Base-by-base conservation (phyloP, 352 stramenopile genomes). In the Thalassiosira sp. region DNA sequence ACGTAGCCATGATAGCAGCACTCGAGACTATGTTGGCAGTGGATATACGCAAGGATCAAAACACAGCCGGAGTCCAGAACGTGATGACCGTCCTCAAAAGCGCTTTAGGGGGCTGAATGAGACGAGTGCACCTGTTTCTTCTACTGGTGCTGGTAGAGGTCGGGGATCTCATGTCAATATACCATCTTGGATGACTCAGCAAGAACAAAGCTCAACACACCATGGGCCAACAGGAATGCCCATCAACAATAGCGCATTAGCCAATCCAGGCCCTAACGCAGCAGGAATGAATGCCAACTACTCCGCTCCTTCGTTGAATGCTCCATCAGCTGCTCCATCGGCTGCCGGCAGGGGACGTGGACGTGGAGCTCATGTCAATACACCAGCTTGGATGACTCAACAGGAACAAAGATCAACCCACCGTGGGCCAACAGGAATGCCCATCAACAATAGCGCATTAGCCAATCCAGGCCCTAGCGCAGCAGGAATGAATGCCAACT, bases 61-160 rank as follows among this genome's bases (percentile, higher is more conserved):
- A 25, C 45, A 20, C 2, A 33, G 56, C 22, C 35, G 37, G 16
- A 56, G 33, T 35, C 22, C 20, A 27, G 71, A 79, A 13, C 42
- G 25, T 28, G 46, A 80, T 33, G 56, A 67, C 24, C 71, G 33
- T 37, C 70, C 70, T 53, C 25, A 67, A 52, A 80, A 80, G 58
- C 27, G 49, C 0, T 64, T 35, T 20, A 52, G 37, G 37, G 18
- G 31, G 16, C 7, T 49, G 28, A 48, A 57, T 45, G 37, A 56
- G 37, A 33, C 37, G 18, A 48, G 40, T 27, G 27, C 18, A 37
- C 28, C 37, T 11, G 20, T 28, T 45, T 28, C 28, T 22, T 6
- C 28, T n/a, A 7, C 52, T 6, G n/a, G 31, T 16, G 28, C n/a
- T 16, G 53, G 53, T n/a, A 24, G 53, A 16, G 53, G 53, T 15